Evolutionary conservation across 1,284 basidiomycete genomes (phyloP).

Genomic region (Wolfiporia cocos): DNA sequence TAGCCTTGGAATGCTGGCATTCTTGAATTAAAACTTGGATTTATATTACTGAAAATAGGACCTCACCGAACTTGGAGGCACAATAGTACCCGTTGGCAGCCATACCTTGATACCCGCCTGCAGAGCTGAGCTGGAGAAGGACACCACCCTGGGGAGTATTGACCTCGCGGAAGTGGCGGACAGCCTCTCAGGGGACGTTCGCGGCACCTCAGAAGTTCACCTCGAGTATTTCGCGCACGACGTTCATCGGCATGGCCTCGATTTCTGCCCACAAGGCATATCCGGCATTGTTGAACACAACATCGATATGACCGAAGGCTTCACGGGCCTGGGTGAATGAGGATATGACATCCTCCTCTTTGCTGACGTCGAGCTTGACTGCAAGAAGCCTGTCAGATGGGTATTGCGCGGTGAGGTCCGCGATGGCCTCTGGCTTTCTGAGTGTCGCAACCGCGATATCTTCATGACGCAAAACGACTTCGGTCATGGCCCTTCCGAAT

Average conservation of each 20-base stretch:
- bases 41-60: neutral
- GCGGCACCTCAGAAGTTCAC: conserved; percentile 4
- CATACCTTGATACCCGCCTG: conserved; percentile 17
- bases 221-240: conserved; percentile 16
- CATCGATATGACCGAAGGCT: conserved; percentile 15
- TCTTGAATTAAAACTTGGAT: too few relatives aligned
- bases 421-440: conserved; percentile 11
- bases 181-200: conserved; percentile 17
- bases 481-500: neutral
- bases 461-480: neutral
- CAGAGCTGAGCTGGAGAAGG: conserved; percentile 26
- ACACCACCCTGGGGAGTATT: conserved; percentile 28
- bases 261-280: conserved; percentile 11
- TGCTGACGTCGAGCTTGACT: conserved; percentile 13
- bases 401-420: conserved; percentile 12
- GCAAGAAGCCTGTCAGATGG: conserved; percentile 9
- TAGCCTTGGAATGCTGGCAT: neutral
- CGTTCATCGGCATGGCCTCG: conserved; percentile 17
- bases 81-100: conserved; percentile 27
- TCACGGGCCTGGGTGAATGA: conserved; percentile 9
- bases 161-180: conserved; percentile 15
- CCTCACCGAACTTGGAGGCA: conserved; percentile 24
- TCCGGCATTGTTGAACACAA: conserved; percentile 17
- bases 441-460: conserved; percentile 13
- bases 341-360: conserved; percentile 6